These are phyloP conservation scores for Penicillium taxi DNA, from an alignment of 495 filamentous ascomycete species.

Conservation along the genomic window DNA sequence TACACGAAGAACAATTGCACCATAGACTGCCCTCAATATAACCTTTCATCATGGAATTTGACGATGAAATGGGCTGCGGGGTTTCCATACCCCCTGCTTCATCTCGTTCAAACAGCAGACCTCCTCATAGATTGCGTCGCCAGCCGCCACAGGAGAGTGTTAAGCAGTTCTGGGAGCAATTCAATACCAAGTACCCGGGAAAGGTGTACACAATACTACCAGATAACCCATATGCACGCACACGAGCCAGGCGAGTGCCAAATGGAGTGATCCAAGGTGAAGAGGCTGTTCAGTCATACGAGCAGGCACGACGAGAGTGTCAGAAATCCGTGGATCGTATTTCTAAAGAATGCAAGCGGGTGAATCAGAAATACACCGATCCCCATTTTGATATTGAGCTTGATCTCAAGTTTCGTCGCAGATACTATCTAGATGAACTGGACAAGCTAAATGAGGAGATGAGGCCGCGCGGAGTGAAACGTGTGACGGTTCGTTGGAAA, in stretches of 20 bases:
- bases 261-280: constrained; percentile 47
- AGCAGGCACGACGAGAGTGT: constrained; percentile 65
- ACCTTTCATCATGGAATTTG: constrained; percentile 21
- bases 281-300: constrained; percentile 57
- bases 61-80: constrained; percentile 27
- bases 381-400: constrained; percentile 81
- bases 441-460: constrained; percentile 34
- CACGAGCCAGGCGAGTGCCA: constrained; percentile 46
- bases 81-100: constrained; percentile 25
- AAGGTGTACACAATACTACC: constrained; percentile 66
- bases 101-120: constrained; percentile 32
- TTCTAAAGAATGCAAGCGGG: constrained; percentile 67
- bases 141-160: constrained; percentile 63
- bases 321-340: constrained; percentile 70
- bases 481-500: constrained; percentile 46
- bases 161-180: constrained; percentile 72
- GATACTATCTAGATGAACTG: constrained; percentile 59
- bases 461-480: constrained; percentile 53
- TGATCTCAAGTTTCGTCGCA: constrained; percentile 56
- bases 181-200: constrained; percentile 54
- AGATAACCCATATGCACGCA: constrained; percentile 61
- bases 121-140: constrained; percentile 40
- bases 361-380: constrained; percentile 89
- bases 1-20: too few species aligned
- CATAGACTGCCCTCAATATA: not conserved